Conservation (phyloP, 306 rosid genomes). For the Dalbergia cochinchinensis region DNA sequence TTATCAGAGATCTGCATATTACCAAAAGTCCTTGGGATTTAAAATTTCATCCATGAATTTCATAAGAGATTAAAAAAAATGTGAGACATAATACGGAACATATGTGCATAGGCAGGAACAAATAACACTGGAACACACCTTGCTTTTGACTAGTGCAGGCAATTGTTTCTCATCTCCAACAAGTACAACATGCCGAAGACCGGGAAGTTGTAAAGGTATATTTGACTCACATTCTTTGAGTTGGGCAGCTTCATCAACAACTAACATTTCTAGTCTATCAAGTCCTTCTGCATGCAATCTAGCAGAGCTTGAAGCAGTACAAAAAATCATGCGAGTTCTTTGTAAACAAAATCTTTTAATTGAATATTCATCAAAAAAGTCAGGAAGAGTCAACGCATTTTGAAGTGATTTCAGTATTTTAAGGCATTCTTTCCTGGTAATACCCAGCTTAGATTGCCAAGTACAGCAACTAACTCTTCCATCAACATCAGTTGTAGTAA, state of each 20-base stretch:
- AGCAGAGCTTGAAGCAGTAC: slow-evolving; percentile 57
- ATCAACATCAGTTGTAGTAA: slow-evolving; percentile 34
- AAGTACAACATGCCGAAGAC: slow-evolving; percentile 54
- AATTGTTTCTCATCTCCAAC: slow-evolving; percentile 59
- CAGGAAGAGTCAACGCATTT: slow-evolving; percentile 43
- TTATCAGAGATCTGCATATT: slow-evolving; percentile 47
- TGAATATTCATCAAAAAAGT: slow-evolving; percentile 36
- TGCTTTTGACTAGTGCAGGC: slow-evolving; percentile 56
- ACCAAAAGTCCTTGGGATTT: slow-evolving; percentile 8
- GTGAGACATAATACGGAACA: slow-evolving; percentile 1
- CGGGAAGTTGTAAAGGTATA: slow-evolving; percentile 55
- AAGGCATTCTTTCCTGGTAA: slow-evolving; percentile 53
- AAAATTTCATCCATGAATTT: slow-evolving; percentile 11
- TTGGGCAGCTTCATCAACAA: slow-evolving; percentile 65
- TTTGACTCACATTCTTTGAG: slow-evolving; percentile 60
- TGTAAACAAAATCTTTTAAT: slow-evolving; percentile 49
- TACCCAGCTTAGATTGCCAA: slow-evolving; percentile 43
- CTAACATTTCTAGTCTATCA: slow-evolving; percentile 48
- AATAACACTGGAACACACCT: slow-evolving; percentile 48
- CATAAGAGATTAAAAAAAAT: neutral
- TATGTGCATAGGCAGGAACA: slow-evolving; percentile 26
- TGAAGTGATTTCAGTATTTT: slow-evolving; percentile 50
- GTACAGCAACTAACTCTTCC: slow-evolving; percentile 30
- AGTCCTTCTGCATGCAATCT: slow-evolving; percentile 45
- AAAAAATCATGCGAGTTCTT: slow-evolving; percentile 54